Conservation (phyloP, 2,329 filamentous ascomycete species). For the Calonectria pseudoreteaudii region DNA sequence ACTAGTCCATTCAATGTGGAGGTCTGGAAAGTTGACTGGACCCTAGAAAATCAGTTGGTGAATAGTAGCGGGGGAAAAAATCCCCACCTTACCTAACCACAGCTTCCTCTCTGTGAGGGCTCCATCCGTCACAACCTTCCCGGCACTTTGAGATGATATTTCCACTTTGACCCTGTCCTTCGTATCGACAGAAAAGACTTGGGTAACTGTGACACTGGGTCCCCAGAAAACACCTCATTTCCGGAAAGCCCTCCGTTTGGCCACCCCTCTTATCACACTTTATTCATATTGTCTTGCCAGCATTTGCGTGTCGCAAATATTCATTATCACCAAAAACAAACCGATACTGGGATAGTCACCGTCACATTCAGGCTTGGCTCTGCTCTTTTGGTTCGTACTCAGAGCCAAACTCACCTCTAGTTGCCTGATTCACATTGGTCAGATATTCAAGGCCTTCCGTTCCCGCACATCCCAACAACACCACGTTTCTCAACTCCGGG, state of each 20-base stretch:
- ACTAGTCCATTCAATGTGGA: background rate
- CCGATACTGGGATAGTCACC: background rate
- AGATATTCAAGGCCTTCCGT: background rate
- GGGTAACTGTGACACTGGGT: background rate
- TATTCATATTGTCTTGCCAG: background rate
- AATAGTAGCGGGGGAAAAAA: background rate
- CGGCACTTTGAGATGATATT: background rate
- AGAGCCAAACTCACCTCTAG: background rate
- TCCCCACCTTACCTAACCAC: constrained; percentile 4
- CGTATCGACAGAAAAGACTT: background rate
- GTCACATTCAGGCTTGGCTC: background rate
- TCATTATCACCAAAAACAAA: background rate
- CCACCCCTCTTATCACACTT: background rate
- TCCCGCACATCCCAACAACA: background rate
- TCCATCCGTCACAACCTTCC: background rate
- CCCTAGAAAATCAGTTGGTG: constrained; percentile 1
- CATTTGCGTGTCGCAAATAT: background rate
- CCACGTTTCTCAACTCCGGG: background rate
- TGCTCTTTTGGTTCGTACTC: background rate
- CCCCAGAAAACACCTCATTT: background rate
- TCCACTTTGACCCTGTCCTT: background rate
- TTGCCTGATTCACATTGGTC: constrained; percentile 1
- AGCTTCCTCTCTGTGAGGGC: background rate
- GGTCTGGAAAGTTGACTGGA: background rate
- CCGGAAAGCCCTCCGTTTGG: background rate